phyloP scores from a whole-genome alignment of 768 basidiomycete species.

The Mycena leptocephala region DNA sequence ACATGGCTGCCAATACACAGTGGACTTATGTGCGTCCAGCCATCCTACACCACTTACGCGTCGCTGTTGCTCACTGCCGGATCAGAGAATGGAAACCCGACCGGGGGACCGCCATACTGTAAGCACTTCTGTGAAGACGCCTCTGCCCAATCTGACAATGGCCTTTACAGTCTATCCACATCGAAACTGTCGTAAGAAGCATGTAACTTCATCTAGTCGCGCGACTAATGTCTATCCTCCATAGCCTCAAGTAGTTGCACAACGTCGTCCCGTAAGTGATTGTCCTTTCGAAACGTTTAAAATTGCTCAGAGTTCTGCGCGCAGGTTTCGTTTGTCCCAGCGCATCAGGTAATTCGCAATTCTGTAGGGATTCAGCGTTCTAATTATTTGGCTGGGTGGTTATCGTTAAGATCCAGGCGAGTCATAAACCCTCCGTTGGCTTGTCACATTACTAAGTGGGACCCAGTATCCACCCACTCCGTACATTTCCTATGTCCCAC shows the following conservation, averaged over 20 bases:
- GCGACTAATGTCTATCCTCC: neutral
- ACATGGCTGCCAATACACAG: neutral
- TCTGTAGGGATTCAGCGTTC: neutral
- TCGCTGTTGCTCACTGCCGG: neutral
- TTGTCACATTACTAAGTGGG: neutral
- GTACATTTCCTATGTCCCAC: neutral
- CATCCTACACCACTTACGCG: neutral
- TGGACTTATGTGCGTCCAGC: neutral
- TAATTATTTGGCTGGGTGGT: neutral
- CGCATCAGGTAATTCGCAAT: neutral
- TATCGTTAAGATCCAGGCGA: neutral
- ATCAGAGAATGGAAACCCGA: neutral
- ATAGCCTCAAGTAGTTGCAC: neutral
- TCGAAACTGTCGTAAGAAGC: neutral
- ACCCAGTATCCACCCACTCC: conserved; percentile 15
- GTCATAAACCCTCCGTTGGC: neutral
- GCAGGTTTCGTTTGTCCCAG: neutral
- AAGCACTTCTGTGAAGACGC: neutral
- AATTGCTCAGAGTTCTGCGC: neutral
- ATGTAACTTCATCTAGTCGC: neutral
- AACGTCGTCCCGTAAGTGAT: neutral
- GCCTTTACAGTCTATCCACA: neutral
- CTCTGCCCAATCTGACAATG: neutral
- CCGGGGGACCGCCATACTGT: neutral
- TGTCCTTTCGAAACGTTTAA: neutral